Conservation (phyloP, 768 basidiomycete genomes). For the Mycena maculata region DNA sequence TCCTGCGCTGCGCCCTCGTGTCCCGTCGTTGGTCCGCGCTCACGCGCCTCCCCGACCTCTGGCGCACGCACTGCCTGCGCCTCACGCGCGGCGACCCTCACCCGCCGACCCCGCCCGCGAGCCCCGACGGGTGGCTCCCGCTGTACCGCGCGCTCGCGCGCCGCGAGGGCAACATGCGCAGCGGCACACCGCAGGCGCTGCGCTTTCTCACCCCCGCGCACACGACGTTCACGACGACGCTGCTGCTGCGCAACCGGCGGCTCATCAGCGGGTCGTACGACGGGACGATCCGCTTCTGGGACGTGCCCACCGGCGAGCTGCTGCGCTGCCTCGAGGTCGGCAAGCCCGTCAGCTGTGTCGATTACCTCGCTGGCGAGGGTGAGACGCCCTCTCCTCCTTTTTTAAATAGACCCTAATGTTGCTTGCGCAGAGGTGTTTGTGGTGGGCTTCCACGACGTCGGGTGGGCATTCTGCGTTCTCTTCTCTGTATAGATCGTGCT, state of each 20-base stretch:
- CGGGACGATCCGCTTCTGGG: constrained; percentile 94
- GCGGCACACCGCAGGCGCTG: constrained; percentile 80
- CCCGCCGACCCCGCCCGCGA: constrained; percentile 69
- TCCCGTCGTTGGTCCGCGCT: constrained; percentile 56
- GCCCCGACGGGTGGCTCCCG: constrained; percentile 80
- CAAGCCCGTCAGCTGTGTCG: constrained; percentile 91
- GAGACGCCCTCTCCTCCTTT: constrained; percentile 24
- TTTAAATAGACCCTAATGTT: neutral
- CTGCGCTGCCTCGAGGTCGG: constrained; percentile 86
- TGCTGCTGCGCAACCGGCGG: constrained; percentile 80
- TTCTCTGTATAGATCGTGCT: neutral
- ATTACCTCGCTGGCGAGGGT: constrained; percentile 87
- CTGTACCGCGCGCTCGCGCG: constrained; percentile 86
- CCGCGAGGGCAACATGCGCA: constrained; percentile 85
- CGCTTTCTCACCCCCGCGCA: constrained; percentile 82
- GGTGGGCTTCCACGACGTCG: constrained; percentile 93
- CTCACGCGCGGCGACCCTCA: constrained; percentile 80
- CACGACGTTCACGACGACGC: constrained; percentile 88
- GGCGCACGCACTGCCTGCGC: constrained; percentile 80
- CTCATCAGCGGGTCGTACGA: constrained; percentile 93
- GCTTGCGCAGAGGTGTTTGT: constrained; percentile 80
- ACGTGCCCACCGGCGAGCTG: constrained; percentile 70
- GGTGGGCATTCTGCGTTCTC: constrained; percentile 57
- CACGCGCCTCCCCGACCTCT: constrained; percentile 75
- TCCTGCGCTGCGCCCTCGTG: constrained; percentile 49